Conservation (phyloP, 768 basidiomycete species). For the Mycena chlorophos region DNA sequence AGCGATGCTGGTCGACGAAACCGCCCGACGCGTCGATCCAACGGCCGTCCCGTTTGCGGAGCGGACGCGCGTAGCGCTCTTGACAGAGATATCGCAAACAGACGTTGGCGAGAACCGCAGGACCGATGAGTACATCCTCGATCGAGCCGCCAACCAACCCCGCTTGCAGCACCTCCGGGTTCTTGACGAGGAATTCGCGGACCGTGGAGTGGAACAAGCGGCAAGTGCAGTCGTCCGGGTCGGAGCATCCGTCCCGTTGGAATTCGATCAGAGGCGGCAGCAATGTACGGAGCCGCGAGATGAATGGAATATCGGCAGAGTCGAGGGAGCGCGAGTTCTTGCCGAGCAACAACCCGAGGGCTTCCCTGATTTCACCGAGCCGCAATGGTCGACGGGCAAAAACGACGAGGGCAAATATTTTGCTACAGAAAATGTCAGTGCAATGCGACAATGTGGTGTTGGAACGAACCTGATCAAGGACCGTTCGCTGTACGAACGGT, state of each 20-base stretch:
- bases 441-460: neutral
- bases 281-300: slow-evolving; percentile 6
- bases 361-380: slow-evolving; percentile 29
- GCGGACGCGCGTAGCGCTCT: slow-evolving; percentile 19
- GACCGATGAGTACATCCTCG: slow-evolving; percentile 19
- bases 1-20: slow-evolving; percentile 26
- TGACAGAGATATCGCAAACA: slow-evolving; percentile 30
- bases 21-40: slow-evolving; percentile 28
- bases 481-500: slow-evolving; percentile 4
- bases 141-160: neutral
- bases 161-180: slow-evolving; percentile 19
- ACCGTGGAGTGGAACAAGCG: slow-evolving; percentile 31
- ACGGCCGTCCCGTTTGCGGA: slow-evolving; percentile 15
- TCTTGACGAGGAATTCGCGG: slow-evolving; percentile 24
- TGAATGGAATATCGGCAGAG: slow-evolving; percentile 15
- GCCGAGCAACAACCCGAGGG: slow-evolving; percentile 23
- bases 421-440: slow-evolving; percentile 18
- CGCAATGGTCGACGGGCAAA: slow-evolving; percentile 29
- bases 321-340: slow-evolving; percentile 5
- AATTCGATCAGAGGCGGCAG: slow-evolving; percentile 24
- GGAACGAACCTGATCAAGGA: slow-evolving; percentile 19
- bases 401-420: slow-evolving; percentile 30
- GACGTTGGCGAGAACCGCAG: slow-evolving; percentile 22
- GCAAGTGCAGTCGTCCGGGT: slow-evolving; percentile 21
- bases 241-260: slow-evolving; percentile 2